phyloP scores from a whole-genome alignment of 2,329 filamentous ascomycete species.

The Colletotrichum gigasporum region DNA sequence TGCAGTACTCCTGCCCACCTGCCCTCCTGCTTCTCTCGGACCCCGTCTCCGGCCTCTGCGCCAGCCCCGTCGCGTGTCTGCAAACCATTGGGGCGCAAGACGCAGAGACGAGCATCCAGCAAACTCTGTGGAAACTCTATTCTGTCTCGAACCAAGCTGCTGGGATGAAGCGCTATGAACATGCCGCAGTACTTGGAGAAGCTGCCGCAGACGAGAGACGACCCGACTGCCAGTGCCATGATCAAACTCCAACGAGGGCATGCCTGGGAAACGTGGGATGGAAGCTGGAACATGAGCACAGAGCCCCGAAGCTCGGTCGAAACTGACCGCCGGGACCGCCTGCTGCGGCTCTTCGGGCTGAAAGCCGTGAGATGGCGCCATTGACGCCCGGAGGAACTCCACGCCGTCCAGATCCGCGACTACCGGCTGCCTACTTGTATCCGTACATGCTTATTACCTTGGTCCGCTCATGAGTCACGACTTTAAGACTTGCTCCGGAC shows the following conservation, averaged over 20 bases:
- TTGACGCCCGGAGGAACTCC: neutral
- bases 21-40: too few relatives aligned
- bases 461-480: neutral
- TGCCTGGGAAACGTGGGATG: neutral
- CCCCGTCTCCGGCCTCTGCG: too few relatives aligned
- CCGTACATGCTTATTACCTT: too few relatives aligned
- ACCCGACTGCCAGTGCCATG: neutral
- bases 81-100: neutral
- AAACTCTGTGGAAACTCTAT: neutral
- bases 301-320: constrained; percentile 14
- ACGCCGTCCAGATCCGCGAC: too few relatives aligned
- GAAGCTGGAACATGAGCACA: neutral
- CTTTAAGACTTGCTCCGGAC: constrained; percentile 4
- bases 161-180: constrained; percentile 17
- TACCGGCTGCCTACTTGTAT: neutral
- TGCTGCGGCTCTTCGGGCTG: constrained; percentile 17
- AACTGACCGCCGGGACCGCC: constrained; percentile 2
- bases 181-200: too few relatives aligned
- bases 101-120: neutral
- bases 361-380: constrained; percentile 1
- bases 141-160: constrained; percentile 23
- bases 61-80: neutral
- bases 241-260: neutral
- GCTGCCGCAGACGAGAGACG: neutral
- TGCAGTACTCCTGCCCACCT: too few relatives aligned